These are phyloP conservation scores for Capsicum rhomboideum DNA, from an alignment of 257 asterid species.

Conservation along the genomic window DNA sequence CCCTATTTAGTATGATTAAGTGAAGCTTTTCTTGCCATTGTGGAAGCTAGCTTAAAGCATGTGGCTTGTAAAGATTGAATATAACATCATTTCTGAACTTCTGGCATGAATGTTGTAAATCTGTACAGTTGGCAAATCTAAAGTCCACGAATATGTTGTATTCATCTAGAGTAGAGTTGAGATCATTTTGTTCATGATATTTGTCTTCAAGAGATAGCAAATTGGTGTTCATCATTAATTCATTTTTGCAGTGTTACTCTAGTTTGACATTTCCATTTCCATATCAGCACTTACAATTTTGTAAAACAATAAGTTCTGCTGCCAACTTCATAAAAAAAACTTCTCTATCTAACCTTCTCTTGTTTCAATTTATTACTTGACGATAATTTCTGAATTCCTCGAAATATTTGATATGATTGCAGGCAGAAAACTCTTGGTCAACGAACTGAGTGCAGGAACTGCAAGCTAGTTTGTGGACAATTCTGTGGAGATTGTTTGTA, in stretches of 20 bases:
- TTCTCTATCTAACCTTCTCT: neutral
- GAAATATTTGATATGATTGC: neutral
- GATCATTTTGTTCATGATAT: neutral
- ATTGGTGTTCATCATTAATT: neutral
- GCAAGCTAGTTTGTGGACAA: constrained; percentile 41
- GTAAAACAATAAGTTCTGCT: neutral
- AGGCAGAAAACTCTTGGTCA: constrained; percentile 60
- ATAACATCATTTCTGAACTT: neutral
- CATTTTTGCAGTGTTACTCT: neutral
- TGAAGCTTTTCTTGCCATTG: neutral
- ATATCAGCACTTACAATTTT: neutral
- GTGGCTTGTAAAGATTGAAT: neutral
- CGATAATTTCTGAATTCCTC: neutral
- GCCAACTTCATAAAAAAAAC: neutral
- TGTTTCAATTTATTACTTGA: neutral
- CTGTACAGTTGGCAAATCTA: neutral
- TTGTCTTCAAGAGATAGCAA: neutral
- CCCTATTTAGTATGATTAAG: neutral
- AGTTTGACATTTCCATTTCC: neutral
- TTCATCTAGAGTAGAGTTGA: neutral
- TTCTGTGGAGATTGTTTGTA: constrained; percentile 77
- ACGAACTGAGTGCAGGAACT: constrained; percentile 51
- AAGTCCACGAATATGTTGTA: neutral
- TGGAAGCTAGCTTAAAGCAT: neutral
- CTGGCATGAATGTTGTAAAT: neutral